Percentiles rank a stretch among this genome's conserved stretches.
phyloP scores from a whole-genome alignment of 179 eudicot genomes.

The Beta lomatogona region DNA sequence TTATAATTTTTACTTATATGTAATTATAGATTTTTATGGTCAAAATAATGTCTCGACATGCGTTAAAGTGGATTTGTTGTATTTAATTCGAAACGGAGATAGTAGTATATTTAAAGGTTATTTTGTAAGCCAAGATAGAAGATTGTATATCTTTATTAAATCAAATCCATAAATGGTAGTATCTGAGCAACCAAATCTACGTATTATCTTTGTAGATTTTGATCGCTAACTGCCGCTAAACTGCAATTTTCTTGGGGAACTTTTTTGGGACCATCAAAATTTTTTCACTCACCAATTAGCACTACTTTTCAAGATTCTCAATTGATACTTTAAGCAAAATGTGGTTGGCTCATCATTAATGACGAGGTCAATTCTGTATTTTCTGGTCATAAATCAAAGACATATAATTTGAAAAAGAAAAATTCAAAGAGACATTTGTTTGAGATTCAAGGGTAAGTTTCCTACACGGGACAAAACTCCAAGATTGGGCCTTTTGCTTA shows the following conservation, averaged over 20 bases:
- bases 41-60: too few relatives aligned
- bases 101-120: neutral
- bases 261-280: conserved; percentile 1
- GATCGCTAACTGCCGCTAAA: conserved; percentile 11
- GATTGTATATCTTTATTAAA: conserved; percentile 8
- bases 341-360: too few relatives aligned
- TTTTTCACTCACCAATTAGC: neutral
- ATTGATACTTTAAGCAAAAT: neutral
- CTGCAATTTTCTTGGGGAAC: conserved; percentile 6
- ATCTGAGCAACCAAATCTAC: conserved; percentile 21
- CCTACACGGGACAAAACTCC: too few relatives aligned
- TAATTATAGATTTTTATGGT: too few relatives aligned
- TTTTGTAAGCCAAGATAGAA: conserved; percentile 13
- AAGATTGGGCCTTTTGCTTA: too few relatives aligned
- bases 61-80: too few relatives aligned
- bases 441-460: too few relatives aligned
- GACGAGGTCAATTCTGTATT: rapidly evolving
- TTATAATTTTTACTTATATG: too few relatives aligned
- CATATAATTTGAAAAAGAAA: too few relatives aligned
- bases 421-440: too few relatives aligned
- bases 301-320: neutral
- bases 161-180: conserved; percentile 12
- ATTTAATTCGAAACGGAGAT: too few relatives aligned
- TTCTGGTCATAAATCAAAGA: too few relatives aligned
- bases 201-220: conserved; percentile 3